Evolutionary conservation across 139 green algal genomes (phyloP).

Genomic region (Micromonas commoda): DNA sequence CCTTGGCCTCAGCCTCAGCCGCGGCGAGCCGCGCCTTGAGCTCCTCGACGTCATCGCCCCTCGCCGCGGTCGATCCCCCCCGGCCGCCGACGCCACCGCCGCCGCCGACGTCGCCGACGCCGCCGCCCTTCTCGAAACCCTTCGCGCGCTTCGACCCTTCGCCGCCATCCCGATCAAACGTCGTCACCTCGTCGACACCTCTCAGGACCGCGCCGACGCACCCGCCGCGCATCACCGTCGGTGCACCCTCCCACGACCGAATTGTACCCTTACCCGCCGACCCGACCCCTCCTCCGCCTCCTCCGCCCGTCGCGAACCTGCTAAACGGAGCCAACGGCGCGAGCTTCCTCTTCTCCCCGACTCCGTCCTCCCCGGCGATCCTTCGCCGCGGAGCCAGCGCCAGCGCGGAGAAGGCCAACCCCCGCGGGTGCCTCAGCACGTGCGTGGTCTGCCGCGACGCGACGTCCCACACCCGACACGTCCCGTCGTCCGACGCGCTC

Average conservation of each 20-base stretch:
- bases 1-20: not conserved
- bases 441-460: slow-evolving; percentile 1
- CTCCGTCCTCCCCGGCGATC: not conserved
- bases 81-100: too few species aligned
- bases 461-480: slow-evolving; percentile 13
- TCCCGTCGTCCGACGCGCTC: slow-evolving; percentile 11
- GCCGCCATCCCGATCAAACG: not conserved
- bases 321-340: not conserved
- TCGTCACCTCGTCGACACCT: not conserved
- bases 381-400: not conserved
- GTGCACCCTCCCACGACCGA: not conserved
- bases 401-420: not conserved
- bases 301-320: not conserved
- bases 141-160: not conserved
- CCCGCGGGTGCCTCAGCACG: not conserved
- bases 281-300: too few species aligned
- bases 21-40: not conserved
- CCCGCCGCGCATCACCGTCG: not conserved
- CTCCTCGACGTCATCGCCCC: too few species aligned
- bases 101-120: not conserved
- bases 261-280: too few species aligned
- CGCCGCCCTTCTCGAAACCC: not conserved
- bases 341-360: not conserved
- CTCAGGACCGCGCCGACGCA: not conserved
- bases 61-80: not conserved